Evolutionary conservation across 2,329 filamentous ascomycete genomes (phyloP).

Genomic region (Myriosclerotinia curreyana): DNA sequence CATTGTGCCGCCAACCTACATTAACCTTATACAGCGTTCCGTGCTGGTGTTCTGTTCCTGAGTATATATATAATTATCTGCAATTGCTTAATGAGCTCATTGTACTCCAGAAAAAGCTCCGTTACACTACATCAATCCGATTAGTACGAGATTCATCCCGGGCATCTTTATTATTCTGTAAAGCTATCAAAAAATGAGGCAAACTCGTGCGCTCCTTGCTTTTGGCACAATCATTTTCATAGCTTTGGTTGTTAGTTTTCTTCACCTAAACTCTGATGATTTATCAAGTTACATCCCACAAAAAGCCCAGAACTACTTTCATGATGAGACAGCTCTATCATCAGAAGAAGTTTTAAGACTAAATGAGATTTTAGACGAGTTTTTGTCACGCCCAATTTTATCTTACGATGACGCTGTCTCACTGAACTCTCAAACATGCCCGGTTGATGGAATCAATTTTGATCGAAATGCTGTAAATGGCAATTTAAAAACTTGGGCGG

Average conservation of each 20-base stretch:
- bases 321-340: neutral
- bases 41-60: too few relatives aligned
- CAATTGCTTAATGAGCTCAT: slow-evolving; percentile 4
- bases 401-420: slow-evolving; percentile 26
- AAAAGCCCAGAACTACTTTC: slow-evolving; percentile 13
- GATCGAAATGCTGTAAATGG: slow-evolving; percentile 23
- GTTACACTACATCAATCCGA: neutral
- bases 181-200: slow-evolving; percentile 8
- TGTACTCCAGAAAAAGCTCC: neutral
- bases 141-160: neutral
- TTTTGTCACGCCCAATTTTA: slow-evolving; percentile 22
- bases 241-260: slow-evolving; percentile 9
- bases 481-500: slow-evolving; percentile 24
- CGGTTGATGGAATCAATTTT: slow-evolving; percentile 27
- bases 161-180: neutral
- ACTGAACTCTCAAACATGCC: slow-evolving; percentile 24
- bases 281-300: slow-evolving; percentile 13
- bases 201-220: neutral
- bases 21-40: neutral
- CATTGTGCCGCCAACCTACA: slow-evolving; percentile 7
- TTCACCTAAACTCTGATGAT: neutral
- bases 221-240: slow-evolving; percentile 3
- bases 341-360: slow-evolving; percentile 9
- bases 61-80: neutral
- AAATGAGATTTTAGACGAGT: slow-evolving; percentile 11